Evolutionary conservation across 495 filamentous ascomycete species (phyloP).

Genomic region (Penicillium soppii): DNA sequence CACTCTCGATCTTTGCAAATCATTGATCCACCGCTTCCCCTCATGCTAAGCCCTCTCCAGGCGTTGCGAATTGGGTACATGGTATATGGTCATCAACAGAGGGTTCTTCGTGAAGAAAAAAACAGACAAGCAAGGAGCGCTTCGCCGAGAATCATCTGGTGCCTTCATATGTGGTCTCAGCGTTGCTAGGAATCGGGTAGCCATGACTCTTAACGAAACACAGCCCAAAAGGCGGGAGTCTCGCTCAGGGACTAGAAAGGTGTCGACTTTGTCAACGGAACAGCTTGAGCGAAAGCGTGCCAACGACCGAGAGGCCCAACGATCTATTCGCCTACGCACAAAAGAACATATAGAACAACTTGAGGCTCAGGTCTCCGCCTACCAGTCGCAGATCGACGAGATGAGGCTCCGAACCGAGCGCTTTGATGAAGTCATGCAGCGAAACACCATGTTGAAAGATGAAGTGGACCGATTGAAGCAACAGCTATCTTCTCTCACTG

Average conservation of each 20-base stretch:
- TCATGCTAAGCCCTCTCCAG: slow-evolving; percentile 12
- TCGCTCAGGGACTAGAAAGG: slow-evolving; percentile 58
- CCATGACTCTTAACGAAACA: slow-evolving; percentile 16
- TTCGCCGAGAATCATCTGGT: not conserved
- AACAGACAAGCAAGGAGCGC: slow-evolving; percentile 6
- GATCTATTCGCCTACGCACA: slow-evolving; percentile 60
- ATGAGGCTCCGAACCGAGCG: slow-evolving; percentile 47
- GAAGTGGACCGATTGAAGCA: slow-evolving; percentile 48
- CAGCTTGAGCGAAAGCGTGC: slow-evolving; percentile 63
- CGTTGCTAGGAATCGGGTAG: slow-evolving; percentile 10
- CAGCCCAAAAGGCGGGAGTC: slow-evolving; percentile 42
- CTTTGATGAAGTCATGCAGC: slow-evolving; percentile 49
- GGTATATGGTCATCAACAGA: slow-evolving; percentile 19
- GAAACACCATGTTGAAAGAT: slow-evolving; percentile 53
- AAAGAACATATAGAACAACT: slow-evolving; percentile 59
- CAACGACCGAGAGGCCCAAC: slow-evolving; percentile 63
- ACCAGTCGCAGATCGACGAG: slow-evolving; percentile 52
- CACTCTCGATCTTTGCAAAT: slow-evolving; percentile 1
- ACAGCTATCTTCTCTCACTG: slow-evolving; percentile 32
- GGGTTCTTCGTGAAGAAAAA: slow-evolving; percentile 10
- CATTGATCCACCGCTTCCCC: slow-evolving; percentile 2
- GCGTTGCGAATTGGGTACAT: not conserved
- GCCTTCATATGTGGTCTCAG: not conserved
- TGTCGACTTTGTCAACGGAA: slow-evolving; percentile 55
- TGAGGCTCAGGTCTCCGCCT: slow-evolving; percentile 45